A percentile compares a stretch with the other conserved stretches of the same genome.
phyloP scores from a whole-genome alignment of 2,329 filamentous ascomycete genomes.

The Bipolaris zeicola region DNA sequence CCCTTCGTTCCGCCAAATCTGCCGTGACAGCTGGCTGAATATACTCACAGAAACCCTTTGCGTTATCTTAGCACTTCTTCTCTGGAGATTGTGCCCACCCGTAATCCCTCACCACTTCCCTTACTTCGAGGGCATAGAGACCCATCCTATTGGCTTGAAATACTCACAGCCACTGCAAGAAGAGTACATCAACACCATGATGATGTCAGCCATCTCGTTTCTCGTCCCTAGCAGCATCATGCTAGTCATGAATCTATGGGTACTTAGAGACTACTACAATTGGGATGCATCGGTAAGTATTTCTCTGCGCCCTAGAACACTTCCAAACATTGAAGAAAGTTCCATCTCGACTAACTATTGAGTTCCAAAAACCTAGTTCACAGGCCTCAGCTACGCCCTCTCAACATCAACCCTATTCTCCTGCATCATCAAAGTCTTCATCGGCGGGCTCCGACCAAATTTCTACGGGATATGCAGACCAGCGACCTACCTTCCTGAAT shows the following conservation, averaged over 20 bases:
- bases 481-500: background rate
- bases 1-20: slow-evolving; percentile 19
- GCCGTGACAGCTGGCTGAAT: slow-evolving; percentile 57
- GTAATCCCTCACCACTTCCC: slow-evolving; percentile 66
- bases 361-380: slow-evolving; percentile 19
- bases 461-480: slow-evolving; percentile 39
- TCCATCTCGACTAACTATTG: background rate
- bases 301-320: background rate
- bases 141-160: slow-evolving; percentile 50
- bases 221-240: slow-evolving; percentile 67
- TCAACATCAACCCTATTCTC: slow-evolving; percentile 36
- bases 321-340: background rate
- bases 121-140: slow-evolving; percentile 20
- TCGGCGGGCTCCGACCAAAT: slow-evolving; percentile 44
- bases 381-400: slow-evolving; percentile 40
- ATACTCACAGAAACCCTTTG: slow-evolving; percentile 67
- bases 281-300: slow-evolving; percentile 63
- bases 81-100: slow-evolving; percentile 51
- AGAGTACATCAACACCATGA: slow-evolving; percentile 72
- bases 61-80: slow-evolving; percentile 58
- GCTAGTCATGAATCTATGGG: slow-evolving; percentile 64
- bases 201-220: slow-evolving; percentile 67
- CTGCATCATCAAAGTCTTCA: slow-evolving; percentile 38
- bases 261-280: slow-evolving; percentile 53
- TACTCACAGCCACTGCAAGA: slow-evolving; percentile 70